Percentiles rank a stretch among this genome's conserved stretches.
These are phyloP conservation scores for Noccaea caerulescens DNA, from an alignment of 345 rosid genomes.

Conservation along the genomic window DNA sequence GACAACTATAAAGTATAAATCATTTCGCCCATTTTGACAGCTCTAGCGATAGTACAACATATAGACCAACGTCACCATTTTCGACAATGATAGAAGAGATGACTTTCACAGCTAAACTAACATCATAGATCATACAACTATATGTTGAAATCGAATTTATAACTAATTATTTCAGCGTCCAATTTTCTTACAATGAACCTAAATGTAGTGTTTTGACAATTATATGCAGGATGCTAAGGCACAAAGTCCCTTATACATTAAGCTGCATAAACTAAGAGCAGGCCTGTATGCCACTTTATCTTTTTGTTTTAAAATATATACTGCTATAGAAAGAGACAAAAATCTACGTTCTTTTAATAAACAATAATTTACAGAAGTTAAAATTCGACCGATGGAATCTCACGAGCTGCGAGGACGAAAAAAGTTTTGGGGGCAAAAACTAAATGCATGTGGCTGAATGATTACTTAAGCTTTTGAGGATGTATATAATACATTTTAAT, in stretches of 20 bases:
- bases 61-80: background rate
- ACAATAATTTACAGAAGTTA: slow-evolving; percentile 18
- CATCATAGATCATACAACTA: background rate
- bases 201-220: background rate
- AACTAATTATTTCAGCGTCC: background rate
- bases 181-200: too few species aligned
- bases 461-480: slow-evolving; percentile 34
- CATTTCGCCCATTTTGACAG: too few species aligned
- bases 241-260: slow-evolving; percentile 10
- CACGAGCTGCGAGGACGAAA: slow-evolving; percentile 37
- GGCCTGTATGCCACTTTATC: slow-evolving; percentile 39
- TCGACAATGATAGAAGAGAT: background rate
- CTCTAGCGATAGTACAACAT: too few species aligned
- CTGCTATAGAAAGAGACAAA: background rate
- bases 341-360: slow-evolving; percentile 7
- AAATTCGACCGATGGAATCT: slow-evolving; percentile 44
- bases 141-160: background rate
- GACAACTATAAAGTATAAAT: too few species aligned
- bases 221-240: background rate
- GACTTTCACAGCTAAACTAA: background rate
- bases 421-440: slow-evolving; percentile 39
- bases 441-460: slow-evolving; percentile 42
- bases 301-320: slow-evolving; percentile 12
- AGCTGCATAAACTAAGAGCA: slow-evolving; percentile 31
- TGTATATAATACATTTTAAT: background rate